These are phyloP conservation scores for Kwoniella europaea DNA, from an alignment of 768 basidiomycete species.

Conservation along the genomic window DNA sequence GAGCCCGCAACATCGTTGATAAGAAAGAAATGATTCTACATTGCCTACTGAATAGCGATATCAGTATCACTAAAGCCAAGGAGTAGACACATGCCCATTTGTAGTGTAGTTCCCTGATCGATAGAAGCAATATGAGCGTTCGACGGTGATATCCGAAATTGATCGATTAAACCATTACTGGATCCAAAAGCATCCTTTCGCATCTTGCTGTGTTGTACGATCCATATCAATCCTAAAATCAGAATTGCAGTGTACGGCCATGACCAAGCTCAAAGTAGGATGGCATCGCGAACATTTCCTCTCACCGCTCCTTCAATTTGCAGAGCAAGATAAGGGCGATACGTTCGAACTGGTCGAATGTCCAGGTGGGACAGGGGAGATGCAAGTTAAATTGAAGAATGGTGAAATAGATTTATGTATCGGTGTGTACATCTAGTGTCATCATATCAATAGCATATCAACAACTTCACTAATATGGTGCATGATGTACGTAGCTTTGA, in stretches of 20 bases:
- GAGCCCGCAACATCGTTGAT: too few relatives aligned
- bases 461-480: constrained; percentile 62
- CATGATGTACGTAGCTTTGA: constrained; percentile 65
- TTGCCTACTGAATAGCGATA: too few relatives aligned
- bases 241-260: background rate
- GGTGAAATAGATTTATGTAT: constrained; percentile 55
- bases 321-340: constrained; percentile 68
- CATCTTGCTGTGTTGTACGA: background rate
- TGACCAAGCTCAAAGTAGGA: constrained; percentile 48
- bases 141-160: constrained; percentile 5
- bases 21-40: too few relatives aligned
- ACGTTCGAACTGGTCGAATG: constrained; percentile 87
- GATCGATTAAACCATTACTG: background rate
- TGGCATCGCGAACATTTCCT: constrained; percentile 72
- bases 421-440: constrained; percentile 60
- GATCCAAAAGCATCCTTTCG: too few relatives aligned
- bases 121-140: too few relatives aligned
- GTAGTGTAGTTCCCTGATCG: too few relatives aligned
- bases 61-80: too few relatives aligned
- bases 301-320: constrained; percentile 85
- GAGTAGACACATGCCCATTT: too few relatives aligned
- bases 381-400: constrained; percentile 58
- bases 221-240: background rate
- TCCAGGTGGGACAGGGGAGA: constrained; percentile 64
- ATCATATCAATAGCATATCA: constrained; percentile 58